Base-by-base conservation (phyloP, 176 grass and related monocot genomes). In the sorghum (Sorghum bicolor) region DNA sequence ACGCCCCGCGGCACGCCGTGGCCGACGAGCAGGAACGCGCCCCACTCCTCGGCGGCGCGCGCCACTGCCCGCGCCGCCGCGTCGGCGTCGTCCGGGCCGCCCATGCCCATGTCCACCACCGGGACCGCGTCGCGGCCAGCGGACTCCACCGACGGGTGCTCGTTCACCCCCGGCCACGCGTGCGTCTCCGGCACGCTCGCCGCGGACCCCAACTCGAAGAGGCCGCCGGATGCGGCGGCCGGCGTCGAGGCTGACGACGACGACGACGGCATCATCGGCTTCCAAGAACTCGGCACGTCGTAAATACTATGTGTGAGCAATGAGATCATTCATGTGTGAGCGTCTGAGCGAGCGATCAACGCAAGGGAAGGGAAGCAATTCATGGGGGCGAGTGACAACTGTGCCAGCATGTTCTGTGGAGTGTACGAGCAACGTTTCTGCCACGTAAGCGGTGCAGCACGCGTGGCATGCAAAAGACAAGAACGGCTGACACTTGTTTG, bases 11-110 rank as follows among this genome's bases (percentile, higher is more conserved):
- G 7, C 45, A 97, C 70, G 57, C 83, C 89, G 30, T 94, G 92
- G 3, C 87, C 89, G 0, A 74, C 76, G 48, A 92, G 77, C 22
- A 87, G 85, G 82, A 94, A 97, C n/a, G 67, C 83, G 17, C 89
- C 89, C 94, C 94, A 94, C 39, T 94, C 69, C 64, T 92, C 79
- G 7, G 87, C 90, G 17, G 91, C 94, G 20, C 52, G 53, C 36
- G n/a, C 89, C 48, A 12, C 68, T 32, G 24, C 82, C 12, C 2
- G 38, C 5, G 38, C 76, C 38, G 12, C 85, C 19, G 0, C 68
- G 45, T 48, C 30, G n/a, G 0, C 68, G 45, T 48, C 30, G 28
- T 3, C 44, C 32, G 32, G 32, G 28, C 3, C 20, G 10, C 0
- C 26, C 39, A n/a, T 60, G 30, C 47, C 8, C 64, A 97, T 41